phyloP scores from a whole-genome alignment of 2,329 filamentous ascomycete genomes.

The Fusarium anguioides region DNA sequence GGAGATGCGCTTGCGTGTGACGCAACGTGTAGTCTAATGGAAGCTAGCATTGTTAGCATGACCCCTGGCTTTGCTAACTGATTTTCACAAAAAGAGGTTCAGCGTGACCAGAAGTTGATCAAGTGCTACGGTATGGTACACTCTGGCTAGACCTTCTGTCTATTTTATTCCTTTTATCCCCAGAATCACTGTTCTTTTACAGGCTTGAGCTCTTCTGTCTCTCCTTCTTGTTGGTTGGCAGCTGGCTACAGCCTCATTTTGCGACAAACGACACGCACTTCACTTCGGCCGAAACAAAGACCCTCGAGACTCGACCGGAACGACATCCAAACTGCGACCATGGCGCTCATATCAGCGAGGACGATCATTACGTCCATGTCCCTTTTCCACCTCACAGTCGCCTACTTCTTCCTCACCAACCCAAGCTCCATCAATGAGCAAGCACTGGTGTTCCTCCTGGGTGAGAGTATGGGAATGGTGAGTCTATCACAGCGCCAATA shows the following conservation, averaged over 20 bases:
- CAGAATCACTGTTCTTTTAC: not conserved
- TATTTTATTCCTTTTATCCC: not conserved
- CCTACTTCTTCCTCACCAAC: slow-evolving; percentile 82
- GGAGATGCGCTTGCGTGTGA: slow-evolving; percentile 32
- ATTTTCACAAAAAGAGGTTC: slow-evolving; percentile 12
- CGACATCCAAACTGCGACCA: slow-evolving; percentile 53
- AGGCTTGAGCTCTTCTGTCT: not conserved
- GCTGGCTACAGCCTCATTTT: not conserved
- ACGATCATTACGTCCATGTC: slow-evolving; percentile 85
- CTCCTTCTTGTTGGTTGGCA: not conserved
- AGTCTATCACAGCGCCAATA: slow-evolving; percentile 36
- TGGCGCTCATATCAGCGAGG: slow-evolving; percentile 84
- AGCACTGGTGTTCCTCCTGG: slow-evolving; percentile 81
- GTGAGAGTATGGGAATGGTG: slow-evolving; percentile 86
- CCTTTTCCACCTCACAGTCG: slow-evolving; percentile 85
- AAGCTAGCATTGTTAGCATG: not conserved
- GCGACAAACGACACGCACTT: not conserved
- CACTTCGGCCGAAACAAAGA: not conserved
- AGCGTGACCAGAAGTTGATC: slow-evolving; percentile 32
- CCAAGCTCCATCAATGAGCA: slow-evolving; percentile 81
- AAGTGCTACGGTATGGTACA: slow-evolving; percentile 5
- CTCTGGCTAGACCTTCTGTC: not conserved
- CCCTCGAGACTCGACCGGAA: not conserved
- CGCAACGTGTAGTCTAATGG: slow-evolving; percentile 26
- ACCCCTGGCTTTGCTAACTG: slow-evolving; percentile 9